Evolutionary conservation across 73 alveolate species (phyloP).

Genomic region (Stentor roeselii): DNA sequence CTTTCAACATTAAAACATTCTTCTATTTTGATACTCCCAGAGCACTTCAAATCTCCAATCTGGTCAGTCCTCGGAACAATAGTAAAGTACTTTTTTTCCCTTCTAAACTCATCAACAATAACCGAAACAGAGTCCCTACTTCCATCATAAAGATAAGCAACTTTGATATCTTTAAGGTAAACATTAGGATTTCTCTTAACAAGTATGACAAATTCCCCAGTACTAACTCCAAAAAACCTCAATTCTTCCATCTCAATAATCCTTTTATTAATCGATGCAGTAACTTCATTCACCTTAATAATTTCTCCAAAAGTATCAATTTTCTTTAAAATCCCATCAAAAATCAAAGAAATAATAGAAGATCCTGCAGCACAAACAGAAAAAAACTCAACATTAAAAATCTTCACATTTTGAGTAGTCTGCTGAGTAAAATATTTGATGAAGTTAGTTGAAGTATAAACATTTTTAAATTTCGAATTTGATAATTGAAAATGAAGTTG

Average conservation of each 20-base stretch:
- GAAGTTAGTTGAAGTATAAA: neutral
- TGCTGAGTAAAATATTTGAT: too few relatives aligned
- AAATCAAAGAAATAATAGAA: too few relatives aligned
- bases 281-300: neutral
- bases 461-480: neutral
- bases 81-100: too few relatives aligned
- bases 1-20: neutral
- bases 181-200: neutral
- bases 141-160: too few relatives aligned
- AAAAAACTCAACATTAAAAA: too few relatives aligned
- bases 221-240: neutral
- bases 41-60: neutral
- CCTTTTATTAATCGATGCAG: neutral
- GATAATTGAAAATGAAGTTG: neutral
- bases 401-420: neutral
- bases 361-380: neutral
- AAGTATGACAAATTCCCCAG: neutral
- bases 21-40: too few relatives aligned
- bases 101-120: too few relatives aligned
- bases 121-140: too few relatives aligned
- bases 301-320: neutral
- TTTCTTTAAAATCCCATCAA: neutral
- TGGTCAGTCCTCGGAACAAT: neutral
- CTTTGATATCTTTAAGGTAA: too few relatives aligned
- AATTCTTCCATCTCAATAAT: neutral